Percentiles rank a stretch among this genome's conserved stretches.
These are phyloP conservation scores for Cytospora chrysosperma DNA, from an alignment of 2,329 filamentous ascomycete genomes.

Conservation along the genomic window DNA sequence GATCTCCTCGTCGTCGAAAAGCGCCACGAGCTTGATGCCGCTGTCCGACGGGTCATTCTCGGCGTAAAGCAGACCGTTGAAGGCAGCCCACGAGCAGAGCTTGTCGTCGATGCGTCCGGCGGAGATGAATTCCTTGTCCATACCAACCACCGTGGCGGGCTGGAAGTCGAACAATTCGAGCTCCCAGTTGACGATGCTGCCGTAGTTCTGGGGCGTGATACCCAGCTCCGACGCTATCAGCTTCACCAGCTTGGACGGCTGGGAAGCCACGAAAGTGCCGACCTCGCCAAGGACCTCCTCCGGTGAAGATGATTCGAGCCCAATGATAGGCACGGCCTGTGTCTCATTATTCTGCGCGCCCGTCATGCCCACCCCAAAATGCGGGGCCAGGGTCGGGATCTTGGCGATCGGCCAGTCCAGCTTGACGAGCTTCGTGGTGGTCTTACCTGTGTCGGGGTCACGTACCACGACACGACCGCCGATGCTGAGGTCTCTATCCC, in stretches of 20 bases:
- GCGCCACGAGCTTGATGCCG: conserved; percentile 85
- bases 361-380: conserved; percentile 79
- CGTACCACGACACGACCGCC: conserved; percentile 86
- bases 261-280: conserved; percentile 75
- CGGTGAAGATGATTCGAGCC: conserved; percentile 61
- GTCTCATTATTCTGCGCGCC: conserved; percentile 79
- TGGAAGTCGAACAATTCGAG: conserved; percentile 92
- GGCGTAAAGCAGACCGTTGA: conserved; percentile 76
- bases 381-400: conserved; percentile 87
- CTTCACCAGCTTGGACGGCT: conserved; percentile 81
- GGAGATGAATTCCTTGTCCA: conserved; percentile 93
- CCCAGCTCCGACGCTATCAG: conserved; percentile 78
- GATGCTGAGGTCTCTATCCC: conserved; percentile 91
- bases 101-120: conserved; percentile 96
- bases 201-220: conserved; percentile 59
- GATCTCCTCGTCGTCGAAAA: conserved; percentile 97
- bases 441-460: conserved; percentile 70
- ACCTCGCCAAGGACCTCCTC: conserved; percentile 56
- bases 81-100: conserved; percentile 89
- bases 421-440: conserved; percentile 79
- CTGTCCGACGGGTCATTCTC: conserved; percentile 56
- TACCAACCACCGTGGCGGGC: conserved; percentile 76
- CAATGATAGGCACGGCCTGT: conserved; percentile 90
- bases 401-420: conserved; percentile 90
- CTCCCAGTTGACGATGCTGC: conserved; percentile 89